Base-by-base conservation (phyloP, 306 rosid genomes). In the Pyrus pyrifolia region DNA sequence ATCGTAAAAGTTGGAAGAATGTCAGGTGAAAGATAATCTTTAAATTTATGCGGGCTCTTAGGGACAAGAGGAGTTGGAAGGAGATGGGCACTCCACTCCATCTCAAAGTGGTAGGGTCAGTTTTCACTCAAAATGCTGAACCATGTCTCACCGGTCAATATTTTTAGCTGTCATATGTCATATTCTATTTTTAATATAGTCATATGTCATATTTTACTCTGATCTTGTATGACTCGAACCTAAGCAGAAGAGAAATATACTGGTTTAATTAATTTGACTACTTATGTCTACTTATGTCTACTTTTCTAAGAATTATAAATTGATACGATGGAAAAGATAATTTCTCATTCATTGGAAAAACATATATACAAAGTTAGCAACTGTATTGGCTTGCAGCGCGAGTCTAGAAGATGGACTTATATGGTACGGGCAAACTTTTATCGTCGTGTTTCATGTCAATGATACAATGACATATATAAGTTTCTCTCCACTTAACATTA, bases 51-150 rank as follows among this genome's bases (percentile, higher is more conserved):
- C 75, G 66, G 52, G n/a, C 59, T 67, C 45, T 76, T 73, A 40
- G 81, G 68, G 81, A 76, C 73, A 71, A 30, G 31, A 79, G 67
- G 69, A 79, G 84, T 82, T 79, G 86, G 88, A 87, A 74, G 73
- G 70, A 68, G 80, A 70, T 71, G 78, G 76, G 66, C 29, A 40
- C 58, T 73, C 75, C 70, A 79, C 77, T 67, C 38, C 79, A 29
- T 82, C 85, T n/a, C 55, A 31, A 70, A 63, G 80, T 63, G 87
- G 87, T 85, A 76, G 89, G 91, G 81, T 65, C 85, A 67, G 4
- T 80, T 78, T 76, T 73, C 61, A 67, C 78, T 73, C 75, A 60
- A 42, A 78, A 65, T 3, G 31, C 23, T 49, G 81, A 75, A 68
- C 55, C 29, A 59, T 66, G 70, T 58, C 68, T 22, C 63, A 11